Evolutionary conservation across 345 rosid genomes (phyloP).

Genomic region (Acer negundo): DNA sequence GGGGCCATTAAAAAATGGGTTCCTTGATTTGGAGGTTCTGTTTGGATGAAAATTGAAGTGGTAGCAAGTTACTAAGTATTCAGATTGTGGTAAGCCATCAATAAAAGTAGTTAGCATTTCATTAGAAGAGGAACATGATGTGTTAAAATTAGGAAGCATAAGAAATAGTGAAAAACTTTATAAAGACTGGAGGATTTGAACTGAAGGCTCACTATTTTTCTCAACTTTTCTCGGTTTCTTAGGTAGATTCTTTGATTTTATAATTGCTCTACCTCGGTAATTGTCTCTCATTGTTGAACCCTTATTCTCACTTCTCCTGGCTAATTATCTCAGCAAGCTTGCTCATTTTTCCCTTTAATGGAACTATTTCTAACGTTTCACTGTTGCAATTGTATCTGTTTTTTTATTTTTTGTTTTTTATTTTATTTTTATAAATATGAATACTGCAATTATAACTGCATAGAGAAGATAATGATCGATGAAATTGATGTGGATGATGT

Average conservation of each 20-base stretch:
- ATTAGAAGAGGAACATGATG: background rate
- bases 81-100: background rate
- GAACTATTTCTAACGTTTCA: constrained; percentile 2
- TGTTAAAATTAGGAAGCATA: background rate
- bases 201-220: constrained; percentile 2
- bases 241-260: background rate
- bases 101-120: background rate
- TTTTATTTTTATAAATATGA: background rate
- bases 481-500: background rate
- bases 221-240: constrained; percentile 3
- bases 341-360: background rate
- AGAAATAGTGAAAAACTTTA: background rate
- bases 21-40: background rate
- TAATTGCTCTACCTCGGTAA: background rate
- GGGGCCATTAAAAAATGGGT: background rate
- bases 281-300: background rate
- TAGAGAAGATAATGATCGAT: background rate
- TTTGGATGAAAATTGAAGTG: background rate
- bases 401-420: background rate
- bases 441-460: background rate
- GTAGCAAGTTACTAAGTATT: background rate
- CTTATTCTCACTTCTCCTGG: background rate
- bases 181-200: background rate
- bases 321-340: background rate
- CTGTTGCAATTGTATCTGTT: background rate